phyloP scores from a whole-genome alignment of 1,284 basidiomycete genomes.

The Moesziomyces sp. region DNA sequence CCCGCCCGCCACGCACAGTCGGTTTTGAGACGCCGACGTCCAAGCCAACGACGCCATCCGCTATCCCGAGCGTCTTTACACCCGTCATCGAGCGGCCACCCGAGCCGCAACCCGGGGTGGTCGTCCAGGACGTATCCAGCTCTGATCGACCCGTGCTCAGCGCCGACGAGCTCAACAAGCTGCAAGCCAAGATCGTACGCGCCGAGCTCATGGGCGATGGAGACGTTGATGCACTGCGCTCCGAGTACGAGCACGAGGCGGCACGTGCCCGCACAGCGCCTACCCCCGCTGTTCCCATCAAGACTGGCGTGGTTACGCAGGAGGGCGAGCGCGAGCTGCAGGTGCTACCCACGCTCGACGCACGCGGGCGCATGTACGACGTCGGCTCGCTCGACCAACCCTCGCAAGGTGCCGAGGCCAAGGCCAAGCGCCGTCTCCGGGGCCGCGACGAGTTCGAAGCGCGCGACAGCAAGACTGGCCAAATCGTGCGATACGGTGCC shows the following conservation, averaged over 20 bases:
- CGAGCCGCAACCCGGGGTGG: constrained; percentile 7
- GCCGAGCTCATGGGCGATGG: constrained; percentile 83
- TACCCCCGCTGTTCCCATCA: no score
- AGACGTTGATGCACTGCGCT: constrained; percentile 80
- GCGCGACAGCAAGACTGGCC: constrained; percentile 78
- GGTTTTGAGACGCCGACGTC: constrained; percentile 41
- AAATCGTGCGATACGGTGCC: constrained; percentile 50
- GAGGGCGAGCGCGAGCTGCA: constrained; percentile 72
- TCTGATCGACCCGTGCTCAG: constrained; percentile 61
- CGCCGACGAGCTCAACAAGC: constrained; percentile 79
- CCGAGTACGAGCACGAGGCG: constrained; percentile 80
- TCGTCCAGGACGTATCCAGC: constrained; percentile 18
- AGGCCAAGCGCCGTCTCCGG: constrained; percentile 77
- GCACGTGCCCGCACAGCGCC: constrained; percentile 68
- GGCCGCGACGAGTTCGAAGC: constrained; percentile 77
- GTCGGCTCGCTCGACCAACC: constrained; percentile 76
- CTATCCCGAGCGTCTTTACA: constrained; percentile 52
- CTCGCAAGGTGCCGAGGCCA: constrained; percentile 61
- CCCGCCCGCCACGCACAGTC: constrained; percentile 27
- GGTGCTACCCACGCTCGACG: constrained; percentile 90
- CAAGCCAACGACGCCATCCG: constrained; percentile 40
- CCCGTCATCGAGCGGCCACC: constrained; percentile 23
- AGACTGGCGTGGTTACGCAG: constrained; percentile 15
- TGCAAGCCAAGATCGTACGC: constrained; percentile 91
- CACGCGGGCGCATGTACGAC: constrained; percentile 86